Base-by-base conservation (phyloP, 495 filamentous ascomycete species). In the Mytilinidion resinicola region DNA sequence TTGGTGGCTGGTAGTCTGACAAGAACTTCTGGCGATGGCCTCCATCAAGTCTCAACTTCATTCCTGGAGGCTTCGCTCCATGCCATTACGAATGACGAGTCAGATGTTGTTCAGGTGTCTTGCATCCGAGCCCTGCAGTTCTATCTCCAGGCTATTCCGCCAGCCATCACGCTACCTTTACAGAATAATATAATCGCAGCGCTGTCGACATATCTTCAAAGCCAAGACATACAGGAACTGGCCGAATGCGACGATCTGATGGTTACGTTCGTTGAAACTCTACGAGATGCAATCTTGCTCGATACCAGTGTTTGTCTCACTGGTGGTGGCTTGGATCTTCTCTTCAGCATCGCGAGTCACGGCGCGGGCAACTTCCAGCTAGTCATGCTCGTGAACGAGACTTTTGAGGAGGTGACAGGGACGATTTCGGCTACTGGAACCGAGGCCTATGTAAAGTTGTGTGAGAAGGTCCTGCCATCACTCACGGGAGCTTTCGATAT, bases 91-190 rank as follows among this genome's bases (percentile, higher is more conserved):
- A 72, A 76, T 20, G 92, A 96, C 52, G 72, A 83, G 6, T 84
- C 89, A 4, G 91, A 95, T 67, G 79, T 98, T 35, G 91, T 97
- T 30, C 87, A 91, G 70, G 95, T 96, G 25, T 83, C 93, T 11
- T 91, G 89, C 68, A 87, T 97, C 57, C 92, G 91, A 59, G 85
- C 89, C 1, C 70, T 96, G 41, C 91, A 96, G 69, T 87, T 88
- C 67, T 88, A 92, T 52, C 76, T 96, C 25, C 80, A 78, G 38
- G 77, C 84, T 7, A 64, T 84, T 47, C 76, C 81, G 10, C 64
- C 73, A 7, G 71, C 72, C 21, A 73, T 82, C 25, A 78, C 80
- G 2, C 72, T 76, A 41, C 78, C 81, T 36, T 77, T 89, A 51
- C 93, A 98, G 69, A 63, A 77, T 0, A 75, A 84, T 9, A 87